Evolutionary conservation across 805 yeast species (phyloP), one percentile per base, ranked within the genome.

Genomic region (Vanderwaltozyma verrucispora): DNA sequence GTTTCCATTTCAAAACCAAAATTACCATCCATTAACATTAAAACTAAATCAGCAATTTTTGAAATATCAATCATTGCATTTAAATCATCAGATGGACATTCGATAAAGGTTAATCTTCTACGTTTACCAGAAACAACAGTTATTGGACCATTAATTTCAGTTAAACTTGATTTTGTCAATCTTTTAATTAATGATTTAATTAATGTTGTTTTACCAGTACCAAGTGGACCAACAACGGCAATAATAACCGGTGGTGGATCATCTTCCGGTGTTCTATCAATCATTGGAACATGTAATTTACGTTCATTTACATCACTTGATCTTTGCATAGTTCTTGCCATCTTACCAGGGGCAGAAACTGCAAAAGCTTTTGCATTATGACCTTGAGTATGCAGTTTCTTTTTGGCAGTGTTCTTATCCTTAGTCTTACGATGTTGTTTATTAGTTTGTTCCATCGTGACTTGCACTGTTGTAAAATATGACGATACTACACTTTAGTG

Each of bases 1-100:
- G 98, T 92, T 63, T 92, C 99, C 99, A 92, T 92, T 67, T 92
- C 99, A 42, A 92, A 77, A 7, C 99, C 99, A 58, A 86, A 92
- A 59, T 92, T 92, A 41, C 98, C 97, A 65, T 92, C 99, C 42
- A 92, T 77, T 71, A 92, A 64, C 43, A 92, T 59, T 34, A 92
- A 68, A 9, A 94, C 95, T 44, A 92, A 68, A 61, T 92, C 99
- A 0, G 97, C 95, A 40, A 88, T 77, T 54, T 92, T 92, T 20
- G 97, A 95, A 28, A 92, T 76, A 63, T 92, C 99, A 30, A 88
- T 77, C 97, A 94, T 92, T 7, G 96, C 80, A 59, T 86, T 88
- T 55, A 92, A 64, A 59, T 92, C 98, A 51, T 88, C 89, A 11
- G 80, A 75, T 5, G 65, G 65, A 48, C 95, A 92, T 61, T 92